Percentiles rank a stretch among this genome's conserved stretches.
phyloP scores from a whole-genome alignment of 1,284 basidiomycete species.

The Ganoderma lingzhi region DNA sequence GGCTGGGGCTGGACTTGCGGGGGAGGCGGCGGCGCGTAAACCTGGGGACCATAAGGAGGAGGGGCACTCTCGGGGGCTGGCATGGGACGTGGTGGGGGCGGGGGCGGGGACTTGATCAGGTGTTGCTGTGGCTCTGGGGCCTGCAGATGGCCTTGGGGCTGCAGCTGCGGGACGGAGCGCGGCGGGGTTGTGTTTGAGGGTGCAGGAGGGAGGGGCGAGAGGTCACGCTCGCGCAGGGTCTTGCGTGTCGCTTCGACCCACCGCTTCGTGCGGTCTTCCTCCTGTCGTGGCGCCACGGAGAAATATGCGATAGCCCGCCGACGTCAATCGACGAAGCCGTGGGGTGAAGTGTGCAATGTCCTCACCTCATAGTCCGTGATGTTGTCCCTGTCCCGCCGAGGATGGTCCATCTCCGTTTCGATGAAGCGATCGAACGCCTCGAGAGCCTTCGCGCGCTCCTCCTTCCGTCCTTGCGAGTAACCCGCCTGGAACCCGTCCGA shows the following conservation, averaged over 20 bases:
- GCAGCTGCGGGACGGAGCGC: neutral
- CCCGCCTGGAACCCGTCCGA: slow-evolving; percentile 54
- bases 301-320: slow-evolving; percentile 1
- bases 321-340: neutral
- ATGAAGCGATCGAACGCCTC: slow-evolving; percentile 64
- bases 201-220: slow-evolving; percentile 20
- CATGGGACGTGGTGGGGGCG: neutral
- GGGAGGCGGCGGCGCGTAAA: slow-evolving; percentile 8
- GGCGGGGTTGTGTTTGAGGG: neutral
- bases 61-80: neutral
- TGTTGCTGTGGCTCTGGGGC: slow-evolving; percentile 12
- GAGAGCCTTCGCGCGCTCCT: slow-evolving; percentile 59
- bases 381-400: slow-evolving; percentile 23
- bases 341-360: neutral
- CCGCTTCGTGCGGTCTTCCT: slow-evolving; percentile 39
- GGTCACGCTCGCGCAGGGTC: slow-evolving; percentile 29
- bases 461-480: slow-evolving; percentile 50
- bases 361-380: slow-evolving; percentile 39
- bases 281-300: slow-evolving; percentile 15
- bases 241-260: slow-evolving; percentile 41
- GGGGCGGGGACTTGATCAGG: slow-evolving; percentile 17
- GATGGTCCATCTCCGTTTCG: slow-evolving; percentile 49
- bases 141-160: slow-evolving; percentile 5
- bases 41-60: slow-evolving; percentile 1
- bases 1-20: slow-evolving; percentile 9